Base-by-base conservation (phyloP, 768 basidiomycete genomes). In the Rhodosporidiobolus odoratus region DNA sequence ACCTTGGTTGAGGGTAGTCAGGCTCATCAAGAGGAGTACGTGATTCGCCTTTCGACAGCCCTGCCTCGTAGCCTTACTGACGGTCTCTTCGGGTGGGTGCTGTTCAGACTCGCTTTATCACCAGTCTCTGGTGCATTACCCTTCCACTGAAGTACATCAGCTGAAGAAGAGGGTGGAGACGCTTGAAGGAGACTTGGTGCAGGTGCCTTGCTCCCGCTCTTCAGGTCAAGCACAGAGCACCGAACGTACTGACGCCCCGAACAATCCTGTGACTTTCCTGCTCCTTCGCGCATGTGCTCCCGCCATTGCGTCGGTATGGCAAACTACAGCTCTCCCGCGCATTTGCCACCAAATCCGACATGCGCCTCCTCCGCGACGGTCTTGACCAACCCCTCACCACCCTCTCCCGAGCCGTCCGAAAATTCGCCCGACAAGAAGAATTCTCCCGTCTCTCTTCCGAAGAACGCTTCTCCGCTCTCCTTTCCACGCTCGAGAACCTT, bases 81-180 rank as follows among this genome's bases (percentile, higher is more conserved):
- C 48, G n/a, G n/a, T n/a, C 48, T 23, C 7, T 50, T 23, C 15
- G 12, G 48, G 48, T 23, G n/a, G 13, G 25, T n/a, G n/a, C n/a
- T n/a, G n/a, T n/a, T n/a, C 62, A 74, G 73, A 61, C 58, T 59
- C 66, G 30, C 68, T 66, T 56, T 77, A 70, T 58, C 70, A 77
- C 35, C 75, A 77, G 34, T 53, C 58, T 17, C 37, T 73, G n/a
- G 75, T 77, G 2, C 65, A 73, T 48, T 72, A 75, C 62, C 76
- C 74, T 21, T 66, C 73, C 40, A 50, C 63, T 12, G 73, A 76
- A 45, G 74, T 76, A 16, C 63, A 76, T 58, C 21, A 58, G 32
- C 72, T 79, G 9, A 37, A 58, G 8, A 45, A 50, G 17, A 58
- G 70, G 2, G 57, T 79, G 50, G 68, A 60, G 10, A 53, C 48